Evolutionary conservation across 192 early-diverging fungal species (phyloP).

Genomic region (Backusella australiensis): DNA sequence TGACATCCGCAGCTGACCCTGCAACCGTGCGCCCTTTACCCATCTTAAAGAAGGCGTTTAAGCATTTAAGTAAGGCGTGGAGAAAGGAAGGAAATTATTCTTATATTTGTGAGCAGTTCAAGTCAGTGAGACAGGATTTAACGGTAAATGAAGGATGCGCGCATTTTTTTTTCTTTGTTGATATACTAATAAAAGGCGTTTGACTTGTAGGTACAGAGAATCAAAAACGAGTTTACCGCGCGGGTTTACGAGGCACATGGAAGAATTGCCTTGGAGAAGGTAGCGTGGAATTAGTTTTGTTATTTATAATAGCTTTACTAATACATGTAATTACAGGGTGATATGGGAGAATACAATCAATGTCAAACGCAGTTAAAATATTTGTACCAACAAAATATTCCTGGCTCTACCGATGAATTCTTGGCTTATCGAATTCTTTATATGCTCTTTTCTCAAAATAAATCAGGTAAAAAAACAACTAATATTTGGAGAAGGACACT

Average conservation of each 20-base stretch:
- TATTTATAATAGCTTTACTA: too few relatives aligned
- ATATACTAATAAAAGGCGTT: not conserved
- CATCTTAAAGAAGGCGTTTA: constrained; percentile 74
- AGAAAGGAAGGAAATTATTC: constrained; percentile 83
- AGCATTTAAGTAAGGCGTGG: constrained; percentile 81
- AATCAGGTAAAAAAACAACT: constrained; percentile 54
- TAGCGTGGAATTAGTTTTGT: constrained; percentile 11
- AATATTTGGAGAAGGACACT: too few relatives aligned
- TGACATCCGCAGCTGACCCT: constrained; percentile 70
- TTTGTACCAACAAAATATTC: constrained; percentile 70
- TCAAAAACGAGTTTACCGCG: constrained; percentile 92
- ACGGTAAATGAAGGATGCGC: constrained; percentile 53
- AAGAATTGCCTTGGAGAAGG: constrained; percentile 93
- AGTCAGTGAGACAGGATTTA: constrained; percentile 93
- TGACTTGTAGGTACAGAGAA: constrained; percentile 74
- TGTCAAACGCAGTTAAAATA: constrained; percentile 93
- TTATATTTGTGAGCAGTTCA: constrained; percentile 97
- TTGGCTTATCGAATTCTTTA: constrained; percentile 92
- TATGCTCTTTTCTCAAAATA: constrained; percentile 82
- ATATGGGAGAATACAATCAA: constrained; percentile 98
- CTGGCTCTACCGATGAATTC: constrained; percentile 87
- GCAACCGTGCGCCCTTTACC: constrained; percentile 74
- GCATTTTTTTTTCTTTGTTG: too few relatives aligned
- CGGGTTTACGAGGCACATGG: constrained; percentile 95
- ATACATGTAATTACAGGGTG: constrained; percentile 49